phyloP scores from a whole-genome alignment of 176 grass and related monocot species.

The Musa troglodytarum region DNA sequence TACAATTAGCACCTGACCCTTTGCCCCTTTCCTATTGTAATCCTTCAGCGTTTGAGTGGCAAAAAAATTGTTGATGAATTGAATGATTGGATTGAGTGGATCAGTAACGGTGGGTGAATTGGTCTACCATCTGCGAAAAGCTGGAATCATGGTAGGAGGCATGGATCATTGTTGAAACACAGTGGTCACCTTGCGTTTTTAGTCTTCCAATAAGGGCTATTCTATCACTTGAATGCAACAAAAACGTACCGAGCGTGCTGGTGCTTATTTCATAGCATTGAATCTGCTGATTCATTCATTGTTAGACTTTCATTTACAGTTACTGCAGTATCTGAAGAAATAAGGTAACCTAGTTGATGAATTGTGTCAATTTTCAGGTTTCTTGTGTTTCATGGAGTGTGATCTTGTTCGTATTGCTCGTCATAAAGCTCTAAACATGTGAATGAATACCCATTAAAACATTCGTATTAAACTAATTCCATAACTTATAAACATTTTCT shows the following conservation, averaged over 20 bases:
- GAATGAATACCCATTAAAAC: neutral
- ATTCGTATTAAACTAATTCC: neutral
- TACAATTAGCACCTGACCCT: neutral
- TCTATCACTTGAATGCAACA: constrained; percentile 4
- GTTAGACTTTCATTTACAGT: neutral
- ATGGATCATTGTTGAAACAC: neutral
- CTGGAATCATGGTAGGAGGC: constrained; percentile 17
- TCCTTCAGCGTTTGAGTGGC: constrained; percentile 12
- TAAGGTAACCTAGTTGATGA: neutral
- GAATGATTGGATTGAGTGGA: constrained; percentile 14
- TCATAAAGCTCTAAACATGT: neutral
- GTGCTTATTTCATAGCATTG: neutral
- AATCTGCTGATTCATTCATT: neutral
- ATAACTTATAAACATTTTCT: neutral
- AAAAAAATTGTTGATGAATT: constrained; percentile 9
- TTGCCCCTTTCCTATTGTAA: constrained; percentile 10
- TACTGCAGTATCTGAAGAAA: neutral
- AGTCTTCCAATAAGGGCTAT: neutral
- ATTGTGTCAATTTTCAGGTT: constrained; percentile 7
- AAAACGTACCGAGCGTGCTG: neutral
- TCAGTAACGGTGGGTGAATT: constrained; percentile 2
- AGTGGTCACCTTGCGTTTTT: constrained; percentile 9
- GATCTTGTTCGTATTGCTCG: constrained; percentile 1
- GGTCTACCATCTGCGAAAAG: constrained; percentile 6
- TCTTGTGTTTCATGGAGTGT: constrained; percentile 4